These are phyloP conservation scores for Xeromyces bisporus DNA, from an alignment of 495 filamentous ascomycete genomes.

Conservation along the genomic window DNA sequence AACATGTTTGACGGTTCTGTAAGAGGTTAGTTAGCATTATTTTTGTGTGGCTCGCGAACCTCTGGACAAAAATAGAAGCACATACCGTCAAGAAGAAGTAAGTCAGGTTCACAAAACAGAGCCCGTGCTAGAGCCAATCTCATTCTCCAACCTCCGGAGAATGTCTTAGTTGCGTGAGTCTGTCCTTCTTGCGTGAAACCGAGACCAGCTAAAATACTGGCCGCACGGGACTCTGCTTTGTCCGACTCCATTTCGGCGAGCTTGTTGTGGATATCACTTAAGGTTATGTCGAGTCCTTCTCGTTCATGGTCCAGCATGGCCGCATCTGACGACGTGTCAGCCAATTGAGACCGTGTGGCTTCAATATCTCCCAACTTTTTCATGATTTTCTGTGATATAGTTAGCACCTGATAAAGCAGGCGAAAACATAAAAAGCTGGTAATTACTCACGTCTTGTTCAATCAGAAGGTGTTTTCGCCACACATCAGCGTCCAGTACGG, in stretches of 20 bases:
- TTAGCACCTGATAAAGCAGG: neutral
- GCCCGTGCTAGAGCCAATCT: slow-evolving; percentile 85
- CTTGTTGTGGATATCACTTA: slow-evolving; percentile 82
- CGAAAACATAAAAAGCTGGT: neutral
- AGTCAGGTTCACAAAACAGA: slow-evolving; percentile 94
- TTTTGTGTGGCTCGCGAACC: too few relatives aligned
- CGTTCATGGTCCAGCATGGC: slow-evolving; percentile 67
- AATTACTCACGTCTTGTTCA: slow-evolving; percentile 59
- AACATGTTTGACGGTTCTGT: slow-evolving; percentile 99
- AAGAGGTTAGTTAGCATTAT: slow-evolving; percentile 11
- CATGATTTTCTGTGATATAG: slow-evolving; percentile 51
- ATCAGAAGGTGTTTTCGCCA: slow-evolving; percentile 91
- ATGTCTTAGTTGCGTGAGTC: slow-evolving; percentile 86
- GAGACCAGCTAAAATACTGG: slow-evolving; percentile 89
- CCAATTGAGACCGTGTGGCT: slow-evolving; percentile 57
- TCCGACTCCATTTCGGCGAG: slow-evolving; percentile 98
- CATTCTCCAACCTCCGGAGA: slow-evolving; percentile 99
- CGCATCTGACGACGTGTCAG: slow-evolving; percentile 75
- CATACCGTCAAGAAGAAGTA: slow-evolving; percentile 74
- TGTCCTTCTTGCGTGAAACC: slow-evolving; percentile 92
- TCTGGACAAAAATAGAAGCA: too few relatives aligned
- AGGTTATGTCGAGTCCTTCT: slow-evolving; percentile 72
- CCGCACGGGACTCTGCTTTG: slow-evolving; percentile 88
- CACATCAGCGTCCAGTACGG: slow-evolving; percentile 93
- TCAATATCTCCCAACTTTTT: slow-evolving; percentile 66